phyloP scores from a whole-genome alignment of 176 grass and related monocot genomes.

The Bolboschoenus planiculmis region DNA sequence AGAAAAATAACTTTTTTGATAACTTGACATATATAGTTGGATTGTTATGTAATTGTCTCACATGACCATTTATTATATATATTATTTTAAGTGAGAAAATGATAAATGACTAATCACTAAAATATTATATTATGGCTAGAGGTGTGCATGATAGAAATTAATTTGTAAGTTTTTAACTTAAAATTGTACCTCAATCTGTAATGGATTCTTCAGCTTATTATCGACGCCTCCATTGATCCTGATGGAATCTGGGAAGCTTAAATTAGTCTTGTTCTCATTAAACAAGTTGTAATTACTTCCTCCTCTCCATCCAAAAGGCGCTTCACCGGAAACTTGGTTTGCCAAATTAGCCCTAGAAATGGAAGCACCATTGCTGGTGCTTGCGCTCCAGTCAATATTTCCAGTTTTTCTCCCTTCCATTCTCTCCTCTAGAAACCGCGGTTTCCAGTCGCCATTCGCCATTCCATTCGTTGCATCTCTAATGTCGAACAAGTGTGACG shows the following conservation, averaged over 20 bases:
- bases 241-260: constrained; percentile 30
- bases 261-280: not conserved
- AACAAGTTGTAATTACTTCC: not conserved
- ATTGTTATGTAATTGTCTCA: too few species aligned
- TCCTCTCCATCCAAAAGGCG: constrained; percentile 39
- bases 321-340: constrained; percentile 7
- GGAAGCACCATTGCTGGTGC: not conserved
- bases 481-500: constrained; percentile 40
- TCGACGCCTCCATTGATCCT: constrained; percentile 36
- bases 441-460: not conserved
- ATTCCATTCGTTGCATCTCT: constrained; percentile 27
- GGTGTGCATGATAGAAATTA: not conserved
- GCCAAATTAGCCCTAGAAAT: not conserved
- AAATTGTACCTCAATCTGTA: constrained; percentile 22
- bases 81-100: too few species aligned
- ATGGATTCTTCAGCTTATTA: constrained; percentile 26
- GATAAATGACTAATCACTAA: too few species aligned
- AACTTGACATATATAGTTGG: too few species aligned
- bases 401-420: constrained; percentile 21
- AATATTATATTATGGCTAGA: too few species aligned
- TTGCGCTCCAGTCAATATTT: constrained; percentile 15
- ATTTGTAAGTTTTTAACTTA: not conserved
- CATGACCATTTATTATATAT: not conserved
- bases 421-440: constrained; percentile 24
- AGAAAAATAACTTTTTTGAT: too few species aligned